Percentiles rank a stretch among this genome's conserved stretches.
Evolutionary conservation across 805 yeast genomes (phyloP).

Genomic region (Sugiyamaella mastotermitis): DNA sequence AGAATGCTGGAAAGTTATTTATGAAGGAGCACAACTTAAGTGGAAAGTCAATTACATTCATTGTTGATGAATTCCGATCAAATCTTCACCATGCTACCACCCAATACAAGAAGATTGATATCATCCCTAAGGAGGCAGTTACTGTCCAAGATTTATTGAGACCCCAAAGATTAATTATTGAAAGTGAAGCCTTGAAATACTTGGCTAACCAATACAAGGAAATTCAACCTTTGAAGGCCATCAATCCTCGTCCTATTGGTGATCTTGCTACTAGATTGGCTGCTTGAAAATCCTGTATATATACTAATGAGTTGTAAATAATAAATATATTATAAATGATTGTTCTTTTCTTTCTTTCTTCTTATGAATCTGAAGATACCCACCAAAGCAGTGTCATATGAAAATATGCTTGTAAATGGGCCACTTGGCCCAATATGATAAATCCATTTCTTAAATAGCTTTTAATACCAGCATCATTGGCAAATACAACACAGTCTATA

Average conservation of each 20-base stretch:
- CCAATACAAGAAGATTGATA: slow-evolving; percentile 44
- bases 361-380: no score
- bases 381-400: no score
- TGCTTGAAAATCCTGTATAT: no score
- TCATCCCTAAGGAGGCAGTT: slow-evolving; percentile 68
- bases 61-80: slow-evolving; percentile 53
- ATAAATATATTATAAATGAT: no score
- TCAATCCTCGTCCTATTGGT: slow-evolving; percentile 9
- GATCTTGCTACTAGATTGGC: no score
- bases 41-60: slow-evolving; percentile 45
- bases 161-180: slow-evolving; percentile 71
- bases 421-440: no score
- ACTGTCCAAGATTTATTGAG: slow-evolving; percentile 78
- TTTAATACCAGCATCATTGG: no score
- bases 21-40: slow-evolving; percentile 37
- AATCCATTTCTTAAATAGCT: no score
- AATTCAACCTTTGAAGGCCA: slow-evolving; percentile 8
- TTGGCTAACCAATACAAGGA: slow-evolving; percentile 29
- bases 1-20: slow-evolving; percentile 45
- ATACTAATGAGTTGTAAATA: slow-evolving; percentile 1
- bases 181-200: slow-evolving; percentile 65
- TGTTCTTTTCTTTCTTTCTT: no score
- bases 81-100: slow-evolving; percentile 60
- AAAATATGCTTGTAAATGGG: no score
- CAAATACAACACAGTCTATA: no score